Conservation (phyloP, 768 basidiomycete genomes). For the Termitomyces sp. region DNA sequence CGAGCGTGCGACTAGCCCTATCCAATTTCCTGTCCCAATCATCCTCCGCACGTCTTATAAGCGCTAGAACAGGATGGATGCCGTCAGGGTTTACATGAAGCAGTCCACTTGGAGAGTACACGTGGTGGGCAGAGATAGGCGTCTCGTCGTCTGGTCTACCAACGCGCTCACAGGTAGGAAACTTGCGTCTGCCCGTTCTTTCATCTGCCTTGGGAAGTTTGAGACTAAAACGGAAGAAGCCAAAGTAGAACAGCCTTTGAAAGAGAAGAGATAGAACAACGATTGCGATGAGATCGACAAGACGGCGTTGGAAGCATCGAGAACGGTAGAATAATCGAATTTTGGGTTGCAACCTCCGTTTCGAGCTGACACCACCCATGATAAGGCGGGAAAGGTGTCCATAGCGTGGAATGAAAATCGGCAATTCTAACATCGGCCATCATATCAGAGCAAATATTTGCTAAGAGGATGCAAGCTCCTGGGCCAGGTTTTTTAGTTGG, state of each 20-base stretch:
- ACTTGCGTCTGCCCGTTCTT: background rate
- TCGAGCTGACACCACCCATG: background rate
- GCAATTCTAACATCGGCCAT: background rate
- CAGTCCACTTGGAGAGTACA: constrained; percentile 17
- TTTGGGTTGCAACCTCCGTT: background rate
- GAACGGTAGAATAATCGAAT: background rate
- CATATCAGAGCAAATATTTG: background rate
- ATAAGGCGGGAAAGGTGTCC: background rate
- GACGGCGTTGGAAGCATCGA: background rate
- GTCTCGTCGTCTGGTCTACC: constrained; percentile 7
- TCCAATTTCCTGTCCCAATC: constrained; percentile 49
- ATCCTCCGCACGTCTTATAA: constrained; percentile 60
- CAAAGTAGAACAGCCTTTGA: background rate
- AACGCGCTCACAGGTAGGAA: background rate
- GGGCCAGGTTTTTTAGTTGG: background rate
- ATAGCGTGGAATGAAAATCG: background rate
- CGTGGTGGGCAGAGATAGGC: constrained; percentile 13
- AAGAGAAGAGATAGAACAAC: background rate
- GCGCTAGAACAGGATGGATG: constrained; percentile 60
- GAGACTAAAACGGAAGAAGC: background rate
- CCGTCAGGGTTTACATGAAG: constrained; percentile 20
- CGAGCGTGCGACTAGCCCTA: constrained; percentile 61
- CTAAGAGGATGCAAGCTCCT: background rate
- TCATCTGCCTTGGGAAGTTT: too few relatives aligned
- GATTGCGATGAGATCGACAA: background rate